Base-by-base conservation (phyloP, 2,329 filamentous ascomycete genomes). In the Tolypocladium amazonense region DNA sequence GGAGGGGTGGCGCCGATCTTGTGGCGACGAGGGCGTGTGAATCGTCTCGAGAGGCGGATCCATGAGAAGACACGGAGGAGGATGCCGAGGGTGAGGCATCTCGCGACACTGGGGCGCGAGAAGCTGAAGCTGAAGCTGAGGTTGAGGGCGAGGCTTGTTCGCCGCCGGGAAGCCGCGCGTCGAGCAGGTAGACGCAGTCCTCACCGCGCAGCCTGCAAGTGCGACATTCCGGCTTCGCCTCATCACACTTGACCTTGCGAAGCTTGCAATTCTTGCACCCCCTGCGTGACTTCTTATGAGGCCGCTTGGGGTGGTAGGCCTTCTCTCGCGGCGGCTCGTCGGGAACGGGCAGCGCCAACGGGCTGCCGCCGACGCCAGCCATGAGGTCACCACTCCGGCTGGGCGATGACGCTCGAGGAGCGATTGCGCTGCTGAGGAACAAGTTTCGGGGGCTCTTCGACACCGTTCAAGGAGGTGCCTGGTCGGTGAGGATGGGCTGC, bases 171-270 rank as follows among this genome's bases (percentile, higher is more conserved):
- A 14, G 27, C 50, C 59, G 64, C 57, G 73, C 33, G 27, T 52
- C 18, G 9, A 18, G 14, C 23, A 41, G 72, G 65, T 83, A 84
- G 58, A 77, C 67, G 66, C 81, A 85, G 2, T 71, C 68, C 58
- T 77, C 76, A 59, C 73, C 76, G 60, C 81, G 76, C 61, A 79
- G 68, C 50, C 69, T 74, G 67, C 82, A 84, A 37, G 76, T 73
- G 47, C 75, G 75, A 65, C 81, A 84, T 3, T 71, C 66, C 0
- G 82, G 82, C 35, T 73, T 76, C 6, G 65, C 72, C 66, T 84
- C 81, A 61, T 81, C 78, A 69, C 81, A 83, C 69, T 81, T 83
- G 58, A 81, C 78, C 68, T 81, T 82, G 59, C 81, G 77, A 20
- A 69, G 68, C 69, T 84, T 84, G 74, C 81, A 84, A 65, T 78